These are phyloP conservation scores for Thalassiosira exigua DNA, from an alignment of 352 stramenopile genomes.

Conservation along the genomic window DNA sequence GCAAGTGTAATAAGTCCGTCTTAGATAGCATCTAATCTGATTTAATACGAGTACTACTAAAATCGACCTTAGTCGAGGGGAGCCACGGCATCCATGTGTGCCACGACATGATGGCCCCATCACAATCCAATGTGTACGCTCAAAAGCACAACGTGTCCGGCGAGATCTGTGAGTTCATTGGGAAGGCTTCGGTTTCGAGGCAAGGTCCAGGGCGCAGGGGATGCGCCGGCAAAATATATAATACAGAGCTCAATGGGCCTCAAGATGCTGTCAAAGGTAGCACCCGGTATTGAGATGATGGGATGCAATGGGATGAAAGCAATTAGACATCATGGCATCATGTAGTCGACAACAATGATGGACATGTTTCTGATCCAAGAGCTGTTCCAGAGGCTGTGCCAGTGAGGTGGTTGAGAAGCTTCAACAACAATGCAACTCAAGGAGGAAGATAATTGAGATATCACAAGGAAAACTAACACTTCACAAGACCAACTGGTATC, in stretches of 20 bases:
- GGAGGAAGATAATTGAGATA: too few species aligned
- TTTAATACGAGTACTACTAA: too few species aligned
- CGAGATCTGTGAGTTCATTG: background rate
- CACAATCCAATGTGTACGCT: background rate
- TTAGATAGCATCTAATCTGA: too few species aligned
- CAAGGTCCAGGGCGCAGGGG: too few species aligned
- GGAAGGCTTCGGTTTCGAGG: too few species aligned
- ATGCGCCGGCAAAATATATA: too few species aligned
- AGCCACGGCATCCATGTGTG: background rate
- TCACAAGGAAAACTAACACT: too few species aligned
- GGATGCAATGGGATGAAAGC: background rate
- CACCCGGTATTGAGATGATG: background rate
- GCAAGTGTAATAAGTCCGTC: conserved; percentile 3
- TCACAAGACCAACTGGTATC: too few species aligned
- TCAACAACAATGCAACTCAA: conserved; percentile 2
- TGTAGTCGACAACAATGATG: conserved; percentile 36
- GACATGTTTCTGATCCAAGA: background rate
- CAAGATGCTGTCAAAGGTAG: conserved; percentile 4
- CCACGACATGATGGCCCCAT: background rate
- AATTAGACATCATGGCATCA: conserved; percentile 10
- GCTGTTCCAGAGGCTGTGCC: background rate
- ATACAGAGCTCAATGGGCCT: conserved; percentile 12
- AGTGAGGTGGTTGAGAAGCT: background rate
- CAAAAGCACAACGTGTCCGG: background rate
- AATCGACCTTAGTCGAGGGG: background rate